A percentile compares a stretch with the other conserved stretches of the same genome.
These are phyloP conservation scores for Camelina laxa DNA, from an alignment of 345 rosid genomes.

Conservation along the genomic window DNA sequence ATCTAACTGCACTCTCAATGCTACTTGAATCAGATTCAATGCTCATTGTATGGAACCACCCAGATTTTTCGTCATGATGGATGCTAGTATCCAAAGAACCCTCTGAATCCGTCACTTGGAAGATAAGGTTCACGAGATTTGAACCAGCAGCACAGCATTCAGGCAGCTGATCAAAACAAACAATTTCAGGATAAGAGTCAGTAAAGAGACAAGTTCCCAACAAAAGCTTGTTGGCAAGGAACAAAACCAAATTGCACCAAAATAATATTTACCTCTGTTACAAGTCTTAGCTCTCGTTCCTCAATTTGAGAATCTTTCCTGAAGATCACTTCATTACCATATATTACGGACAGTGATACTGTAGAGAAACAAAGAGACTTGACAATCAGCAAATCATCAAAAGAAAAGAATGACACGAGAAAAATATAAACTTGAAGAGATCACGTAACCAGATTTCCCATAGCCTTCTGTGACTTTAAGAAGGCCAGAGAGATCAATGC, in stretches of 20 bases:
- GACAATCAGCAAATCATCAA: conserved; percentile 5
- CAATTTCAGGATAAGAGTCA: background rate
- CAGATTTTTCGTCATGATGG: conserved; percentile 53
- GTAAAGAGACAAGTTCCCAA: background rate
- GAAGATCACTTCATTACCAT: conserved; percentile 44
- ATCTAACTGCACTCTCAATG: conserved; percentile 36
- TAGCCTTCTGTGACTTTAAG: conserved; percentile 63
- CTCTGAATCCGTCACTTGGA: conserved; percentile 51
- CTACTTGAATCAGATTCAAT: conserved; percentile 43
- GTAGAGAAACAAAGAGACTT: conserved; percentile 33
- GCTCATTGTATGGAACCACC: conserved; percentile 51
- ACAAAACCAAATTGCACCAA: background rate
- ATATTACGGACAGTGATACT: conserved; percentile 53
- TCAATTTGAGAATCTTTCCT: conserved; percentile 49
- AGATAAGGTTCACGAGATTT: conserved; percentile 49
- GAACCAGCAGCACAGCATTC: conserved; percentile 52
- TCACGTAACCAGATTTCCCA: conserved; percentile 54
- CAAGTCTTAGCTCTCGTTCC: conserved; percentile 54
- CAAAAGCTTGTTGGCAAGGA: background rate
- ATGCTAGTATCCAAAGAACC: conserved; percentile 53
- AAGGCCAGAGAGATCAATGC: conserved; percentile 59
- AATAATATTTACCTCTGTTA: conserved; percentile 48
- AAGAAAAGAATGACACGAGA: background rate
- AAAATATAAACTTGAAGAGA: background rate
- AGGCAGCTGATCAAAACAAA: conserved; percentile 51